phyloP scores from a whole-genome alignment of 305 asterid genomes.

The Rubia peregrina region DNA sequence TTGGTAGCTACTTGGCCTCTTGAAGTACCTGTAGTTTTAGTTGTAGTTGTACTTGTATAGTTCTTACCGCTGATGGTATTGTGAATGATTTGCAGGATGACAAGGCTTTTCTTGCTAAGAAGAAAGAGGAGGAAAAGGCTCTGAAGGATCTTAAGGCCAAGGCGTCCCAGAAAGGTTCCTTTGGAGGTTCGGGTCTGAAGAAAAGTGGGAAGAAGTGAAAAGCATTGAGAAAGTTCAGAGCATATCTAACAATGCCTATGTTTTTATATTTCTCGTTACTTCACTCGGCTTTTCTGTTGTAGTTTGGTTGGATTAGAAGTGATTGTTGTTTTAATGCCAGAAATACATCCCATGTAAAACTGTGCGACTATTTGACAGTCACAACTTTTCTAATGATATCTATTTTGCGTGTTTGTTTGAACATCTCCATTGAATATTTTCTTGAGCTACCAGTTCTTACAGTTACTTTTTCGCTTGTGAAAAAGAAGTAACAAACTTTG shows the following conservation, averaged over 20 bases:
- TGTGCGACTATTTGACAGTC: not conserved
- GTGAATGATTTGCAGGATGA: constrained; percentile 42
- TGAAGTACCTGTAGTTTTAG: not conserved
- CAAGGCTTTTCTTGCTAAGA: constrained; percentile 71
- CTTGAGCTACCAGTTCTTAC: not conserved
- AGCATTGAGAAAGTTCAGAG: not conserved
- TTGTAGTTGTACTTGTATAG: not conserved
- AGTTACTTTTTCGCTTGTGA: no score
- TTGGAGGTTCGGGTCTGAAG: constrained; percentile 92
- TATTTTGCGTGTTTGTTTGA: not conserved
- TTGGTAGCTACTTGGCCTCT: not conserved
- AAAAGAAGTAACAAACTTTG: no score
- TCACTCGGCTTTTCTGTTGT: constrained; percentile 1
- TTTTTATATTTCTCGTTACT: not conserved
- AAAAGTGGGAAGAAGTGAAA: constrained; percentile 87
- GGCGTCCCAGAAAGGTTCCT: constrained; percentile 68
- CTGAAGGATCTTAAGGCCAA: constrained; percentile 83
- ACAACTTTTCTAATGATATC: not conserved
- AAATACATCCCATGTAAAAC: not conserved
- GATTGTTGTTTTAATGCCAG: not conserved
- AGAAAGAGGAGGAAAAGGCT: constrained; percentile 95
- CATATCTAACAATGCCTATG: not conserved
- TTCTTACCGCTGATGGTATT: not conserved
- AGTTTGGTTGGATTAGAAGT: not conserved
- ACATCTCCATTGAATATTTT: not conserved